Conservation (phyloP, 2,329 filamentous ascomycete species). For the Penicillium sp. region DNA sequence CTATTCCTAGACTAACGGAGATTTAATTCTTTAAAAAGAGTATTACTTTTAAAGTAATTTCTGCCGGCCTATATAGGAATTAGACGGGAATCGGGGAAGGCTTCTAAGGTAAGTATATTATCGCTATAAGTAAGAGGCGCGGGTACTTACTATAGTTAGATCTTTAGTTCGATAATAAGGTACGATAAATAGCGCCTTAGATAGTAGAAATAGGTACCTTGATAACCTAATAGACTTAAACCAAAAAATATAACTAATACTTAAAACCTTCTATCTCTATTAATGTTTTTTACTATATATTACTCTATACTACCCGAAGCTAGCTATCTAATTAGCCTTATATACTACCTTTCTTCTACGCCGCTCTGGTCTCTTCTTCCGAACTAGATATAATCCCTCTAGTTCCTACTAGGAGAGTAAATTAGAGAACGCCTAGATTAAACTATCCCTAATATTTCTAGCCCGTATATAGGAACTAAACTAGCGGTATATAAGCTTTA, state of each 20-base stretch:
- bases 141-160: neutral
- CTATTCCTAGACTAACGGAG: neutral
- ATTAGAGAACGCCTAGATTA: neutral
- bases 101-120: neutral
- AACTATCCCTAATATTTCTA: neutral
- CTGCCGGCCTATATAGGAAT: neutral
- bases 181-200: neutral
- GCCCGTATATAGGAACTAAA: neutral
- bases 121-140: neutral
- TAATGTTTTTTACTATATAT: neutral
- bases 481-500: neutral
- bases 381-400: neutral
- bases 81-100: neutral
- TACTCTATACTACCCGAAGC: neutral
- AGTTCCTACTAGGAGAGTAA: neutral
- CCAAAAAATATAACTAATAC: neutral
- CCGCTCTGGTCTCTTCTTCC: slow-evolving; percentile 4
- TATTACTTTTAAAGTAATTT: slow-evolving; percentile 1
- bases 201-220: neutral
- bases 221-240: neutral
- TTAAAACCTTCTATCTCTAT: neutral
- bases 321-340: neutral
- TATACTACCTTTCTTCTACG: neutral
- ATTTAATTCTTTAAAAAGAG: neutral
- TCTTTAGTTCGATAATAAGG: neutral